A percentile compares a stretch with the other conserved stretches of the same genome.
These are phyloP conservation scores for Taiozyma sp. DNA, from an alignment of 1,139 yeast species.

Conservation along the genomic window DNA sequence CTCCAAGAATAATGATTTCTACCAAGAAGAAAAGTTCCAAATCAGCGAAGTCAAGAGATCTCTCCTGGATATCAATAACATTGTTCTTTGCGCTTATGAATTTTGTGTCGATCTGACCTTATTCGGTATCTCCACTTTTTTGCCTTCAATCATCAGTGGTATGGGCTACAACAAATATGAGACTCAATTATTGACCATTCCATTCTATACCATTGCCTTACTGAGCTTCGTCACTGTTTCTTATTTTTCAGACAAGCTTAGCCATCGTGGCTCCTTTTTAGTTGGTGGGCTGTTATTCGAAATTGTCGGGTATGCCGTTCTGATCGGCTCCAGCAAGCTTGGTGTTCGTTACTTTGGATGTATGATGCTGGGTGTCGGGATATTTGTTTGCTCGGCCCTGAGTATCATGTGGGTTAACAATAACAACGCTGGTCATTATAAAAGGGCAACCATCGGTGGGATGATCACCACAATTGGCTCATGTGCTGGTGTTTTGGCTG, in stretches of 20 bases:
- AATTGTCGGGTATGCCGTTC: constrained; percentile 36
- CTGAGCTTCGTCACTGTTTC: constrained; percentile 35
- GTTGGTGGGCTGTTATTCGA: constrained; percentile 32
- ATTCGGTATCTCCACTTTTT: constrained; percentile 45
- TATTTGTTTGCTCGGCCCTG: constrained; percentile 38
- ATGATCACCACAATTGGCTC: constrained; percentile 41
- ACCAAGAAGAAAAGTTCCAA: constrained; percentile 34
- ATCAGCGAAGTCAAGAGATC: constrained; percentile 39
- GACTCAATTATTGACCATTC: constrained; percentile 47
- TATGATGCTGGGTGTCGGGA: constrained; percentile 37
- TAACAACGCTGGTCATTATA: constrained; percentile 40
- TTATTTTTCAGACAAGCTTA: constrained; percentile 35
- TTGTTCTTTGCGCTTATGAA: constrained; percentile 37
- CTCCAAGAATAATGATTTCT: constrained; percentile 31
- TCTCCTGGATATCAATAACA: constrained; percentile 35
- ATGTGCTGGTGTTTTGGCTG: constrained; percentile 42
- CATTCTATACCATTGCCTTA: constrained; percentile 42
- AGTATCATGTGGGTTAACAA: constrained; percentile 43
- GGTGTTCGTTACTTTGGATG: constrained; percentile 45
- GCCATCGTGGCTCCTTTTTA: constrained; percentile 31
- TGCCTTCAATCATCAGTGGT: constrained; percentile 41
- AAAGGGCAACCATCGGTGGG: constrained; percentile 42
- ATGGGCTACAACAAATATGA: constrained; percentile 40
- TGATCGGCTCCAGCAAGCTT: constrained; percentile 27
- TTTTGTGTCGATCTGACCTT: constrained; percentile 43